A percentile compares a stretch with the other conserved stretches of the same genome.
Evolutionary conservation across 352 stramenopile genomes (phyloP).

Genomic region (Phytophthora hybrid): DNA sequence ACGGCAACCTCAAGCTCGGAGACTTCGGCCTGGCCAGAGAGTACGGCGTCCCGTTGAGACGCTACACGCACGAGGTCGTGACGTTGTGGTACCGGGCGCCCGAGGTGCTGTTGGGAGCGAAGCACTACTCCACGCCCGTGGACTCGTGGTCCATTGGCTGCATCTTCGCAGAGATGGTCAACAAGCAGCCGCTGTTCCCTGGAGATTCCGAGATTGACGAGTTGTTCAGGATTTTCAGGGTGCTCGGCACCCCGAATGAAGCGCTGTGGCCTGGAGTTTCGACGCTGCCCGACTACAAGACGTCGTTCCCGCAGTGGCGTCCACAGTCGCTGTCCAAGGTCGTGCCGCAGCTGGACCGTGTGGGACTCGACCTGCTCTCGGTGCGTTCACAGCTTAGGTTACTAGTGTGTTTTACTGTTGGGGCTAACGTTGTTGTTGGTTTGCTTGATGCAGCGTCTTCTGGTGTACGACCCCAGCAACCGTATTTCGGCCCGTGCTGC

Average conservation of each 20-base stretch:
- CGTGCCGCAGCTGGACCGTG: slow-evolving; percentile 82
- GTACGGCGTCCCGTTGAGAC: slow-evolving; percentile 86
- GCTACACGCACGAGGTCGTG: slow-evolving; percentile 96
- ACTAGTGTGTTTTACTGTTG: not conserved
- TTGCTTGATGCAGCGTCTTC: slow-evolving; percentile 59
- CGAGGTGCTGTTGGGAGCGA: slow-evolving; percentile 94
- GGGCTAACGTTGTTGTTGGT: slow-evolving; percentile 11
- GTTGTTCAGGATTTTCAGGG: slow-evolving; percentile 98
- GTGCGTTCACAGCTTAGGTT: slow-evolving; percentile 43
- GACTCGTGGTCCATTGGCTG: slow-evolving; percentile 95
- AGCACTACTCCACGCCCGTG: slow-evolving; percentile 94
- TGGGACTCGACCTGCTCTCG: slow-evolving; percentile 85
- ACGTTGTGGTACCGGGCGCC: slow-evolving; percentile 97
- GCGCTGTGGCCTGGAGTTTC: slow-evolving; percentile 97
- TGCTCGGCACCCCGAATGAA: slow-evolving; percentile 98
- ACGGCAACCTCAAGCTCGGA: slow-evolving; percentile 92
- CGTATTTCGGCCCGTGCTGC: slow-evolving; percentile 84
- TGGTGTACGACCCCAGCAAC: slow-evolving; percentile 82
- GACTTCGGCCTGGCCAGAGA: slow-evolving; percentile 94
- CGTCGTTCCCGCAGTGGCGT: slow-evolving; percentile 97
- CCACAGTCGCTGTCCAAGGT: slow-evolving; percentile 90
- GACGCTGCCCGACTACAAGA: slow-evolving; percentile 97
- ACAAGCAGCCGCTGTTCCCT: slow-evolving; percentile 89
- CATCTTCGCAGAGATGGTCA: slow-evolving; percentile 96
- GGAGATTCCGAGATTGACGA: slow-evolving; percentile 99